Evolutionary conservation across 2,329 filamentous ascomycete species (phyloP).

Genomic region (Stylonectria norvegica): DNA sequence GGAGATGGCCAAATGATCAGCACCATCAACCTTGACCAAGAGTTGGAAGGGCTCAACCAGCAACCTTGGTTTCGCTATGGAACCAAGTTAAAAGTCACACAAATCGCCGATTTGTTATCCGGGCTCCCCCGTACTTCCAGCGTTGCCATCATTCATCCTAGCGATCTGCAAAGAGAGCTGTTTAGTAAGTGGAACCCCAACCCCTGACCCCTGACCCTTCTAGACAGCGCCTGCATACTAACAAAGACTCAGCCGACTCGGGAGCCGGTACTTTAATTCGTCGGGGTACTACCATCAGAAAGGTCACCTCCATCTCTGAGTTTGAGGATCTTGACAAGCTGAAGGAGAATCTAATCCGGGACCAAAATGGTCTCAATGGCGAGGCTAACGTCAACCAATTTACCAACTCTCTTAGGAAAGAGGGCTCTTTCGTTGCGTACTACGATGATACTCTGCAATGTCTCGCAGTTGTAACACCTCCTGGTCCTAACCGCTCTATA

Average conservation of each 20-base stretch:
- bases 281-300: slow-evolving; percentile 83
- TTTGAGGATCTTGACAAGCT: slow-evolving; percentile 74
- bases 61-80: slow-evolving; percentile 95
- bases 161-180: slow-evolving; percentile 91
- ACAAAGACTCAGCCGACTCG: slow-evolving; percentile 62
- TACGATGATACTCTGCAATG: slow-evolving; percentile 94
- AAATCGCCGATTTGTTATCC: slow-evolving; percentile 93
- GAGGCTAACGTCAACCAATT: slow-evolving; percentile 87
- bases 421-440: slow-evolving; percentile 84
- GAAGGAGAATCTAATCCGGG: slow-evolving; percentile 77
- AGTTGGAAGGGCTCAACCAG: slow-evolving; percentile 88
- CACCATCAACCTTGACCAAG: slow-evolving; percentile 94
- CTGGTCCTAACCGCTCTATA: slow-evolving; percentile 61
- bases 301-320: slow-evolving; percentile 66
- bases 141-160: slow-evolving; percentile 96
- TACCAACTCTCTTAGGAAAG: slow-evolving; percentile 71
- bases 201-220: neutral
- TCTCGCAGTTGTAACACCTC: slow-evolving; percentile 80
- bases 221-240: neutral
- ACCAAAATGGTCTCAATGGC: slow-evolving; percentile 77
- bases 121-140: slow-evolving; percentile 87
- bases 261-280: slow-evolving; percentile 91
- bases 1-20: slow-evolving; percentile 93
- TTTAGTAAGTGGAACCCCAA: slow-evolving; percentile 49
- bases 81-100: slow-evolving; percentile 92